Conservation (phyloP, 208 protist genomes). For the Blastocrithidia nonstop region DNA sequence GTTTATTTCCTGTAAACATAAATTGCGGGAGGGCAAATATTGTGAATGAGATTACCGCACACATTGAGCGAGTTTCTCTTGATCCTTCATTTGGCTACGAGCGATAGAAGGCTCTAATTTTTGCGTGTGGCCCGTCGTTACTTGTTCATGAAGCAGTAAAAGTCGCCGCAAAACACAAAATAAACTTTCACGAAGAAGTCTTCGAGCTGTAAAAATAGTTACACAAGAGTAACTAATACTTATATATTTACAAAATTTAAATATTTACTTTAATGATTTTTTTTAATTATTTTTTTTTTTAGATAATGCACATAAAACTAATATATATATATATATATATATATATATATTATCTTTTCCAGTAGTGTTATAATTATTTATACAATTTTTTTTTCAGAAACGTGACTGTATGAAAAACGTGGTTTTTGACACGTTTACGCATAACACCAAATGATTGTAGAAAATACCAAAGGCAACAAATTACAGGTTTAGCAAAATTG, state of each 20-base stretch:
- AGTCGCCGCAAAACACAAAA: neutral
- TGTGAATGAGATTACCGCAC: no score
- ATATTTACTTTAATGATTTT: no score
- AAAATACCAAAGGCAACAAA: neutral
- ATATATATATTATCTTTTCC: neutral
- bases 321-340: neutral
- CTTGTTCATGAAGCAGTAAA: neutral
- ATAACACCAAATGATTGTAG: neutral
- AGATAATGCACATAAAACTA: neutral
- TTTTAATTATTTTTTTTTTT: slow-evolving; percentile 4
- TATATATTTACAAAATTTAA: no score
- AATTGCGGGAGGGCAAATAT: no score
- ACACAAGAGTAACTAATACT: no score
- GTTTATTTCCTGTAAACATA: no score
- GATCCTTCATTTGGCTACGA: no score
- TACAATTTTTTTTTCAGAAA: slow-evolving; percentile 7
- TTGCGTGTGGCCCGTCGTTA: no score
- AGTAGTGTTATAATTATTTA: neutral
- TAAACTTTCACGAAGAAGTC: no score
- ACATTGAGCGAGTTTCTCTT: no score
- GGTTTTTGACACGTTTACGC: neutral
- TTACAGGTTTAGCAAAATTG: neutral
- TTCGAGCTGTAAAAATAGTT: no score
- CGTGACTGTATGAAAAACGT: neutral
- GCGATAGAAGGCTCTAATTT: no score